Percentiles rank a stretch among this genome's conserved stretches.
Evolutionary conservation across 1,139 yeast species (phyloP).

Genomic region (Geotrichum restrictum): DNA sequence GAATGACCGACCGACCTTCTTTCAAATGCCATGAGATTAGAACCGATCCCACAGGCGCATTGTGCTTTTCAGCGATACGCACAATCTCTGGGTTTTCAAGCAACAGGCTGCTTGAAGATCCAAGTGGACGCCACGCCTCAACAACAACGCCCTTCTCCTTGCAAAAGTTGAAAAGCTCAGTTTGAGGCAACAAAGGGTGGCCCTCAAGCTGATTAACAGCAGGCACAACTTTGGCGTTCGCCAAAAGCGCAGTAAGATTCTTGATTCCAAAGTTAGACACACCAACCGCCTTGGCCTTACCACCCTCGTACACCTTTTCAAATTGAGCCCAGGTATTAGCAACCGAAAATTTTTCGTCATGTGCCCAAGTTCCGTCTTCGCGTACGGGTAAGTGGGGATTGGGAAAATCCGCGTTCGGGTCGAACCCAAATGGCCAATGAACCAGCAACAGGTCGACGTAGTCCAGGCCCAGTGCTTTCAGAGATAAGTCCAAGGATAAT

Average conservation of each 20-base stretch:
- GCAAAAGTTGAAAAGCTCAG: constrained; percentile 54
- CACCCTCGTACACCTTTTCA: constrained; percentile 56
- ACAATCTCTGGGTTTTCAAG: constrained; percentile 49
- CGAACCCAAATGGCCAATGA: constrained; percentile 79
- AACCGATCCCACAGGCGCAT: constrained; percentile 56
- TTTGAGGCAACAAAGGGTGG: constrained; percentile 73
- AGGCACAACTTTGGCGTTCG: constrained; percentile 55
- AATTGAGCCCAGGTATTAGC: constrained; percentile 65
- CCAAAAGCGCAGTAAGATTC: constrained; percentile 51
- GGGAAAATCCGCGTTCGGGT: constrained; percentile 41
- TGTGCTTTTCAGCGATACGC: constrained; percentile 53
- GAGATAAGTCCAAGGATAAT: constrained; percentile 56
- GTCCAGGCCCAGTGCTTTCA: constrained; percentile 65
- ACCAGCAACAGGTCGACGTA: constrained; percentile 79
- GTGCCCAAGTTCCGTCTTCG: constrained; percentile 44
- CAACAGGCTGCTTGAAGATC: constrained; percentile 64
- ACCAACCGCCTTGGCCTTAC: constrained; percentile 68
- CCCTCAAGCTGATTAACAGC: constrained; percentile 71
- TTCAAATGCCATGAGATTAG: constrained; percentile 69
- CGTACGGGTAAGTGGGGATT: too few species aligned
- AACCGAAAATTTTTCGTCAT: constrained; percentile 51
- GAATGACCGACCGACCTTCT: constrained; percentile 69
- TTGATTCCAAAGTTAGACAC: constrained; percentile 70
- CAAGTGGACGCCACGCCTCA: constrained; percentile 81
- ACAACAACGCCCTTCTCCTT: constrained; percentile 52